Evolutionary conservation across 2,329 filamentous ascomycete genomes (phyloP).

Genomic region (Rugonectria rugulosa): DNA sequence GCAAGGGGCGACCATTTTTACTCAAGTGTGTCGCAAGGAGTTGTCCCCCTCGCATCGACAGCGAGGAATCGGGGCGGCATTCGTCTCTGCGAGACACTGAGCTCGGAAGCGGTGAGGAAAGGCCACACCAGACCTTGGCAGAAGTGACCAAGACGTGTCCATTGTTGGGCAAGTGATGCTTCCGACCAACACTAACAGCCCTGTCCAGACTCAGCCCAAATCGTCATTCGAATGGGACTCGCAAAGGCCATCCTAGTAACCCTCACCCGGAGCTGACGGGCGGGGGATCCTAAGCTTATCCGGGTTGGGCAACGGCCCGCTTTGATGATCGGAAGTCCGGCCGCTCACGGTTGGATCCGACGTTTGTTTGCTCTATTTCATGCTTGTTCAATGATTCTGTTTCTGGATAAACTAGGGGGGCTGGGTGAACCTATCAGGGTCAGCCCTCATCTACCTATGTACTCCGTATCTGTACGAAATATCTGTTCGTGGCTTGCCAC

Average conservation of each 20-base stretch:
- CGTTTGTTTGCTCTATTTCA: conserved; percentile 5
- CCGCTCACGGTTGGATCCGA: conserved; percentile 13
- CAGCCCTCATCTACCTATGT: too few species aligned
- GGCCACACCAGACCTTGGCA: not conserved
- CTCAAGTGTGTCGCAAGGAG: too few species aligned
- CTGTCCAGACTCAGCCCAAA: conserved; percentile 2
- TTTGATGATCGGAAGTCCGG: conserved; percentile 1
- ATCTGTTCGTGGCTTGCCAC: too few species aligned
- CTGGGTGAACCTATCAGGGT: not conserved
- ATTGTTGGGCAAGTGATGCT: not conserved
- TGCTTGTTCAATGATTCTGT: conserved; percentile 2
- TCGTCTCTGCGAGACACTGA: conserved; percentile 5
- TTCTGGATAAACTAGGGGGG: not conserved
- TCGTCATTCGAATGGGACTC: conserved; percentile 8
- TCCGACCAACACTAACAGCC: not conserved
- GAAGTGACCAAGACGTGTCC: not conserved
- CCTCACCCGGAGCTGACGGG: conserved; percentile 4
- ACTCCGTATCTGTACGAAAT: too few species aligned
- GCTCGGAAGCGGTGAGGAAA: not conserved
- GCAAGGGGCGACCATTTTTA: not conserved
- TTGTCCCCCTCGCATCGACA: too few species aligned
- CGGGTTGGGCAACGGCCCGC: conserved; percentile 10
- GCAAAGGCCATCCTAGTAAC: conserved; percentile 12
- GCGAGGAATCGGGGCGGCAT: not conserved
- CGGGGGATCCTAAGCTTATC: conserved; percentile 12